These are phyloP conservation scores for Chaetomium strumarium DNA, from an alignment of 2,329 filamentous ascomycete species.

Conservation along the genomic window DNA sequence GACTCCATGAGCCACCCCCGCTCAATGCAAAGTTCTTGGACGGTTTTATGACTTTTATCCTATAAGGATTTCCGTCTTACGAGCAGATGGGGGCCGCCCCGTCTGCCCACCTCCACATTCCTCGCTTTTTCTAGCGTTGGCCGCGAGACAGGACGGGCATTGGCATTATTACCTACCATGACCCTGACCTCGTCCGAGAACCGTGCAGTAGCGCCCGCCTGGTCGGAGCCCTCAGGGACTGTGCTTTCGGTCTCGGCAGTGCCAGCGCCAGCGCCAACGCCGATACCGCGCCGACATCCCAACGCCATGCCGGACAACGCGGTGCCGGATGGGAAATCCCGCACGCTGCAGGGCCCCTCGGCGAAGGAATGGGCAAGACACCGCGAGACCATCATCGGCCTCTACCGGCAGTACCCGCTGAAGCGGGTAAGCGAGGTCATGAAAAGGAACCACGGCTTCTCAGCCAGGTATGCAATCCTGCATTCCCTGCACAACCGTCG, in stretches of 20 bases:
- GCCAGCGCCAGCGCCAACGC: not conserved
- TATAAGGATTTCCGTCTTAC: slow-evolving; percentile 1
- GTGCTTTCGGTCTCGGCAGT: not conserved
- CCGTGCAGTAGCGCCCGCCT: slow-evolving; percentile 25
- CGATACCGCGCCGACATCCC: not conserved
- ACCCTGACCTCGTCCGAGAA: slow-evolving; percentile 16
- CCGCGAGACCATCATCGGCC: slow-evolving; percentile 24
- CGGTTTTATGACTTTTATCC: not conserved
- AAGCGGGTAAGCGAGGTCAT: slow-evolving; percentile 26
- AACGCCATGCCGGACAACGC: slow-evolving; percentile 3
- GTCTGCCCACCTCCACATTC: not conserved
- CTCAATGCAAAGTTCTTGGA: not conserved
- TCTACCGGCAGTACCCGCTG: slow-evolving; percentile 24
- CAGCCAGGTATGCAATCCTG: slow-evolving; percentile 20
- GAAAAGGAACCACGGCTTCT: slow-evolving; percentile 24
- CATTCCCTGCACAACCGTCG: not conserved
- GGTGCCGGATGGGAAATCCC: slow-evolving; percentile 19
- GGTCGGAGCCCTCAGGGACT: slow-evolving; percentile 8
- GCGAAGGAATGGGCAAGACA: slow-evolving; percentile 24
- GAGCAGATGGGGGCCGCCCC: not conserved
- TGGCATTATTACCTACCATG: no score
- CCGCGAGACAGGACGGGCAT: not conserved
- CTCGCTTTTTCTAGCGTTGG: not conserved
- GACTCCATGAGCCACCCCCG: not conserved
- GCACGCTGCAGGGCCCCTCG: slow-evolving; percentile 25